Percentiles rank a stretch among this genome's conserved stretches.
Conservation (phyloP, 306 rosid genomes). For the Acacia melanoxylon region DNA sequence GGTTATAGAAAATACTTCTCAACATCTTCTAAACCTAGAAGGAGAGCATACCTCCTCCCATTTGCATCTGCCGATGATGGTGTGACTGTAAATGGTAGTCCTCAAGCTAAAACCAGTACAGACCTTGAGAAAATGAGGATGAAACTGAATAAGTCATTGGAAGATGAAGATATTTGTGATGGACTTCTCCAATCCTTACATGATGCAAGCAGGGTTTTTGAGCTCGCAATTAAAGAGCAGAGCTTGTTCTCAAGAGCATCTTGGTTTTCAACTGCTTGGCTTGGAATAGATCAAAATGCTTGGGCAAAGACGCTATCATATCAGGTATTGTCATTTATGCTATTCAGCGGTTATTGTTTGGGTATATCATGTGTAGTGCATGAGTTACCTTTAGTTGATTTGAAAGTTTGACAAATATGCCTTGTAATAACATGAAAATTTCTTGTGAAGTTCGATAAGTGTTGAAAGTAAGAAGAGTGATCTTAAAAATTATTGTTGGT, state of each 20-base stretch:
- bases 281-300: conserved; percentile 84
- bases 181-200: conserved; percentile 84
- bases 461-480: background rate
- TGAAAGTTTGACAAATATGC: conserved; percentile 23
- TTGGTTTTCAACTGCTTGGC: conserved; percentile 91
- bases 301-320: conserved; percentile 84
- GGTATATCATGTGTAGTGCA: conserved; percentile 14
- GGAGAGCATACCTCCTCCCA: conserved; percentile 38
- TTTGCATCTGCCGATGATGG: conserved; percentile 80
- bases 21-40: conserved; percentile 46
- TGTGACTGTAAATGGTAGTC: conserved; percentile 74
- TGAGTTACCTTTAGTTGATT: conserved; percentile 4
- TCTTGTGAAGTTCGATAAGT: background rate
- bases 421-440: conserved; percentile 14
- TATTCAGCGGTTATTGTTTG: conserved; percentile 7
- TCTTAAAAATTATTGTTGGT: conserved; percentile 8
- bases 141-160: conserved; percentile 67
- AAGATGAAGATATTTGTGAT: conserved; percentile 63
- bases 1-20: conserved; percentile 50
- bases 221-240: conserved; percentile 80
- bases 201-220: conserved; percentile 92
- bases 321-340: conserved; percentile 58
- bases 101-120: conserved; percentile 59
- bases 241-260: conserved; percentile 49
- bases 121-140: conserved; percentile 71